A percentile compares a stretch with the other conserved stretches of the same genome.
phyloP scores from a whole-genome alignment of 345 rosid species.

The Geranium brycei region DNA sequence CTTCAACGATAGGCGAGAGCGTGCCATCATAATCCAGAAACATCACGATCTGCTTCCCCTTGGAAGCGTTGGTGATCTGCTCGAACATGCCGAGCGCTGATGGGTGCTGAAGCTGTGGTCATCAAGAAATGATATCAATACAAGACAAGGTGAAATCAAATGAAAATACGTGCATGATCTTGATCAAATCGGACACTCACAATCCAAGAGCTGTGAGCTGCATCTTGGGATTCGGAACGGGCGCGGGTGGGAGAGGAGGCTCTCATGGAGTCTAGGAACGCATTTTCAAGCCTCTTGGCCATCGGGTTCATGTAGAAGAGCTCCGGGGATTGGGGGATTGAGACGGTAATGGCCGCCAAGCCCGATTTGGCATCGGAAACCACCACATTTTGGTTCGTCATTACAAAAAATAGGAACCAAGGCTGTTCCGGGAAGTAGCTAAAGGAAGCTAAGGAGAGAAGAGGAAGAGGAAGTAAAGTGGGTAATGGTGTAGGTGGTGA shows the following conservation, averaged over 20 bases:
- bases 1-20: slow-evolving; percentile 84
- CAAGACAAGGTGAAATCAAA: not conserved
- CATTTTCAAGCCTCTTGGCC: slow-evolving; percentile 10
- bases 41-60: slow-evolving; percentile 82
- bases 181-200: slow-evolving; percentile 21
- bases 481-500: too few species aligned
- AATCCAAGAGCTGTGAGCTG: slow-evolving; percentile 44
- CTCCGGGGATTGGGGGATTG: not conserved
- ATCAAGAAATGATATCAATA: not conserved
- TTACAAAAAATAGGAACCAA: not conserved
- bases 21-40: slow-evolving; percentile 94
- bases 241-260: slow-evolving; percentile 87
- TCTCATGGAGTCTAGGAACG: slow-evolving; percentile 82
- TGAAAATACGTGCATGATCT: not conserved
- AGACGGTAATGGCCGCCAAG: slow-evolving; percentile 5
- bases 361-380: slow-evolving; percentile 3
- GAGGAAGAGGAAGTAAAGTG: too few species aligned
- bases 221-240: slow-evolving; percentile 26
- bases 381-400: slow-evolving; percentile 16
- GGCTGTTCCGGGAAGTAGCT: too few species aligned
- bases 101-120: slow-evolving; percentile 50
- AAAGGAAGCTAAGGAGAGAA: too few species aligned
- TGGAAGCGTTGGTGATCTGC: slow-evolving; percentile 46
- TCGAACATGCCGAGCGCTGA: slow-evolving; percentile 73
- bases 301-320: not conserved